These are phyloP conservation scores for Sarocladium brachiariae DNA, from an alignment of 2,329 filamentous ascomycete species.

Conservation along the genomic window DNA sequence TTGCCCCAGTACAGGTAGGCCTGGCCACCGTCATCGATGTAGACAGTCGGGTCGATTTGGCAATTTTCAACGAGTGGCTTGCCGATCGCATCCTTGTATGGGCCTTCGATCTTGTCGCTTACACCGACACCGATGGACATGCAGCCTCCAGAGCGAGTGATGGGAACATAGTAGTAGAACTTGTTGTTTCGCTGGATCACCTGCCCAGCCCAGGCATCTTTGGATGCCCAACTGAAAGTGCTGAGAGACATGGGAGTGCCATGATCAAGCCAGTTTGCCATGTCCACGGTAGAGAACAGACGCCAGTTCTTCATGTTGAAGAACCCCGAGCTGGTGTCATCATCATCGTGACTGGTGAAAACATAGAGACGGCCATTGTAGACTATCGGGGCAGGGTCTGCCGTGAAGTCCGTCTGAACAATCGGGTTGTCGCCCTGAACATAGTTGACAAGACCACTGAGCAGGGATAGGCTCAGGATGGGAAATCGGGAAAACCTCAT, in stretches of 20 bases:
- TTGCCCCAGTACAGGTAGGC: conserved; percentile 31
- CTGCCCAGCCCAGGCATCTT: conserved; percentile 28
- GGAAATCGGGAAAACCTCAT: not conserved
- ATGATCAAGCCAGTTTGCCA: conserved; percentile 28
- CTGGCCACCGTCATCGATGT: conserved; percentile 29
- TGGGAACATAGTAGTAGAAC: conserved; percentile 27
- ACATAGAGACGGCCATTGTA: conserved; percentile 22
- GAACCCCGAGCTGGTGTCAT: conserved; percentile 15
- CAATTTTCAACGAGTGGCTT: conserved; percentile 23
- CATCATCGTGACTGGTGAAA: conserved; percentile 26
- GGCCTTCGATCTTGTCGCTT: conserved; percentile 21
- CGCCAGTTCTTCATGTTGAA: conserved; percentile 27
- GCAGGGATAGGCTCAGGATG: not conserved
- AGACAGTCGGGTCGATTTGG: conserved; percentile 26
- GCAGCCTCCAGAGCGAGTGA: conserved; percentile 15
- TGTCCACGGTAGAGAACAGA: conserved; percentile 25
- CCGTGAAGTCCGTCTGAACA: conserved; percentile 10
- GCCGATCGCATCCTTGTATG: conserved; percentile 23
- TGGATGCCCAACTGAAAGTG: conserved; percentile 26
- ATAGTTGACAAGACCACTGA: not conserved
- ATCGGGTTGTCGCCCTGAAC: conserved; percentile 12
- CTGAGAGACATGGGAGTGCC: conserved; percentile 19
- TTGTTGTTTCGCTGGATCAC: conserved; percentile 24
- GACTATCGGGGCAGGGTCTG: conserved; percentile 24
- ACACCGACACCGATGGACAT: conserved; percentile 24